Evolutionary conservation across 106 monocot species (phyloP).

Genomic region (Platanthera guangdongensis): DNA sequence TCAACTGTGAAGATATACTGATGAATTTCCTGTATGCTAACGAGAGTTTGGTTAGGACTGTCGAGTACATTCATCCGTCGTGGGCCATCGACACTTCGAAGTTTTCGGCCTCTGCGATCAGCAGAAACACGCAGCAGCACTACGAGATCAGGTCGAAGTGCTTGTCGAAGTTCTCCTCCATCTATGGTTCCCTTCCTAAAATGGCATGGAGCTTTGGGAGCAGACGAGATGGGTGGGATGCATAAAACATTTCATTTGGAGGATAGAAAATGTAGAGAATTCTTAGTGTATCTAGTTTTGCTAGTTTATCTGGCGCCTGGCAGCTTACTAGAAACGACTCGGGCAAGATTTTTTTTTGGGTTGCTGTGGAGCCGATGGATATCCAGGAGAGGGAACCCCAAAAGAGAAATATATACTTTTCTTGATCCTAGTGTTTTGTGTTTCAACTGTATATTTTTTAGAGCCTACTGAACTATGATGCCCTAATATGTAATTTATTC

Average conservation of each 20-base stretch:
- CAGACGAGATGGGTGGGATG: conserved; percentile 40
- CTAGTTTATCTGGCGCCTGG: no score
- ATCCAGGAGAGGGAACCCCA: no score
- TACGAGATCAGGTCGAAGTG: conserved; percentile 36
- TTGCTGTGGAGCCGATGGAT: no score
- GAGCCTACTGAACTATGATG: no score
- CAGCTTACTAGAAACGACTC: no score
- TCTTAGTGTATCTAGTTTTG: no score
- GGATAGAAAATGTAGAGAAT: no score
- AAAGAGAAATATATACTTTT: no score
- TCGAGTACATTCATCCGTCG: conserved; percentile 49
- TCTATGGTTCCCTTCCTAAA: conserved; percentile 32
- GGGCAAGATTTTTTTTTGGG: no score
- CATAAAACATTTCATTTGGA: conserved; percentile 7
- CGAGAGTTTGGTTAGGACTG: conserved; percentile 23
- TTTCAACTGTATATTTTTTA: no score
- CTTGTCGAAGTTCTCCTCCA: conserved; percentile 26
- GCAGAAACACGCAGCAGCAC: conserved; percentile 41
- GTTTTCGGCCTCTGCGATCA: conserved; percentile 40
- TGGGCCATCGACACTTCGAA: conserved; percentile 63
- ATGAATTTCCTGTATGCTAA: conserved; percentile 56
- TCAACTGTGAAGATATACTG: conserved; percentile 55
- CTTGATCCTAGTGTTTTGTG: no score
- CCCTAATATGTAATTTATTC: no score
- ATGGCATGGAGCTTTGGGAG: conserved; percentile 26